Base-by-base conservation (phyloP, 495 filamentous ascomycete genomes). In the Mycothermus thermophilus region DNA sequence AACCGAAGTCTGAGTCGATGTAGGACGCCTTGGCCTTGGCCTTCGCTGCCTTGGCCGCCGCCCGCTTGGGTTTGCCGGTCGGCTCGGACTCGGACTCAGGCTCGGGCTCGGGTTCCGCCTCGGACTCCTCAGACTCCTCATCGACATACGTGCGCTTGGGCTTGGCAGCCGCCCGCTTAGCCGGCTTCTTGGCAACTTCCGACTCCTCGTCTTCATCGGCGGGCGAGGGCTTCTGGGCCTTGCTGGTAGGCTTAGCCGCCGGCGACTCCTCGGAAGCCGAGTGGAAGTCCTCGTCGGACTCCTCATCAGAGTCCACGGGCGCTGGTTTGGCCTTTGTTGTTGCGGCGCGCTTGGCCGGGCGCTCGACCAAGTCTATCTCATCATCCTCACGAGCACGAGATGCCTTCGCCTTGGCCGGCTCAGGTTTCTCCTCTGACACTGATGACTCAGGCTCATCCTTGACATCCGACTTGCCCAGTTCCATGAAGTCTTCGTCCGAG, bases 401-500 rank as follows among this genome's bases (percentile, higher is more conserved):
- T 14, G 30, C 29, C 14, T 53, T 32, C 17, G 32, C 36, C 9
- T 32, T 34, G 8, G 46, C 29, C 24, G 40, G 37, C 22, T 40
- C 47, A 13, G 41, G 14, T 4, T 44, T 48, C 10, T 44, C 29
- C 13, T 43, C 35, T 20, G 11, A 6, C 6, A 6, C 22, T 11
- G 6, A 6, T 25, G 6, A 6, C 22, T 25, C 22, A 25, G 6
- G 6, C 6, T 25, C 31, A 12, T 40, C 38, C 14, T 35, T 25
- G 8, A 26, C 38, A 5, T 41, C 32, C 10, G 45, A 31, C 28
- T 46, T 48, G 14, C 27, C 53, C 4, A 57, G 30, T 5, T 50
- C 39, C 48, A 57, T 47, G 23, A 54, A 57, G 30, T 57, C 51
- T 8, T 53, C 47, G 11, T 60, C 60, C 22, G 22, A 25, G 31